These are phyloP conservation scores for Raphanus raphanistrum DNA, from an alignment of 345 rosid genomes.

Conservation along the genomic window DNA sequence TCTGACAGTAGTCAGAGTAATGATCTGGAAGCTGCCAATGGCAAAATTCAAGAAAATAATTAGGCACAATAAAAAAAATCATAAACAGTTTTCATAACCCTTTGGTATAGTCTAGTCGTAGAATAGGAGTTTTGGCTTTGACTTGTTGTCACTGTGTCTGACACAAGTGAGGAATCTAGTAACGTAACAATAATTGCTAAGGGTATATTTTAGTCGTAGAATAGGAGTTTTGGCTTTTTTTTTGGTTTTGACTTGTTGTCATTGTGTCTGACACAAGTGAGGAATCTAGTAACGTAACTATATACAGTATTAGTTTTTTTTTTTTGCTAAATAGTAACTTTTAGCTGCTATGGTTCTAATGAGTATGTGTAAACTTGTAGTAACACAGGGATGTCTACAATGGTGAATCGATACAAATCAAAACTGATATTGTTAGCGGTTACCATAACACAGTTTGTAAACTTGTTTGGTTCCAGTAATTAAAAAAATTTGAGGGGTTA, in stretches of 20 bases:
- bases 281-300: no score
- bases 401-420: neutral
- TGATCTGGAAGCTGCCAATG: neutral
- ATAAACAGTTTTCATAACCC: neutral
- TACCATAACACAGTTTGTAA: no score
- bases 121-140: neutral
- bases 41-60: neutral
- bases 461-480: no score
- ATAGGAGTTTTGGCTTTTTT: no score
- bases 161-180: neutral
- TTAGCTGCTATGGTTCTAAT: neutral
- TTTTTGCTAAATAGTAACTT: no score
- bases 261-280: no score
- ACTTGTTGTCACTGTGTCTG: neutral
- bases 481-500: no score
- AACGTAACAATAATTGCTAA: neutral
- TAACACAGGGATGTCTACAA: neutral
- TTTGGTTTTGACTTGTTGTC: no score
- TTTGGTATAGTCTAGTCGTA: neutral
- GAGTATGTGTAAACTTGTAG: neutral
- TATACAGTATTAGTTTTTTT: no score
- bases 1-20: neutral
- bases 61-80: neutral
- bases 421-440: neutral
- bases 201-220: no score